Percentiles rank a stretch among this genome's conserved stretches.
Evolutionary conservation across 2,329 filamentous ascomycete species (phyloP).

Genomic region (Xylariaceae sp.): DNA sequence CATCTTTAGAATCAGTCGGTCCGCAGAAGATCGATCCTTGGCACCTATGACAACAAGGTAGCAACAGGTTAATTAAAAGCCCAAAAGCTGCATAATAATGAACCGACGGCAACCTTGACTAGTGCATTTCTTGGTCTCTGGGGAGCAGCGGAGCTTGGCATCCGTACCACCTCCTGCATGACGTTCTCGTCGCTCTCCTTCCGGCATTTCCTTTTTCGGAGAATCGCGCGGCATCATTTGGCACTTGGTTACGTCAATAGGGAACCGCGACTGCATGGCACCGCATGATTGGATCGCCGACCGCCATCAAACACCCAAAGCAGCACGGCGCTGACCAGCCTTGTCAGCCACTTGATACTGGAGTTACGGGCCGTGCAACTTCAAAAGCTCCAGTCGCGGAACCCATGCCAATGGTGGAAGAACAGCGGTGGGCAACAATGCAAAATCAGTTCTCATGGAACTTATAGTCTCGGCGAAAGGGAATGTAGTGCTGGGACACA

Average conservation of each 20-base stretch:
- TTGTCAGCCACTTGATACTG: constrained; percentile 12
- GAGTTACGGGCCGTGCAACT: constrained; percentile 23
- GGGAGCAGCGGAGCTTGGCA: constrained; percentile 19
- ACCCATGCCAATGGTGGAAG: constrained; percentile 16
- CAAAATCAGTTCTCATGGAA: constrained; percentile 13
- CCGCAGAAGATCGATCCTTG: not conserved
- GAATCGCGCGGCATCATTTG: not conserved
- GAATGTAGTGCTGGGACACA: not conserved
- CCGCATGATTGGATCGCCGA: constrained; percentile 6
- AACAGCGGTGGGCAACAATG: constrained; percentile 7
- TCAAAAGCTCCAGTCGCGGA: constrained; percentile 16
- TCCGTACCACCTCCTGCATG: constrained; percentile 14
- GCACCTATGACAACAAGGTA: not conserved
- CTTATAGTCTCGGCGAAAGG: not conserved
- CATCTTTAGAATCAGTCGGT: not conserved
- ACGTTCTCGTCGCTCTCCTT: constrained; percentile 13
- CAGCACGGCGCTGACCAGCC: constrained; percentile 9
- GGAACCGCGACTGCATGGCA: not conserved
- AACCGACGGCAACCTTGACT: constrained; percentile 16
- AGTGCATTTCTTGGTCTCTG: constrained; percentile 5
- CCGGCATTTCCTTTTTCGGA: constrained; percentile 24
- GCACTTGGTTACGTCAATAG: not conserved
- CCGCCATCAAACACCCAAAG: constrained; percentile 1
- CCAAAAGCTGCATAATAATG: constrained; percentile 9
- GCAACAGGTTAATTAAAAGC: not conserved